These are phyloP conservation scores for Malassezia obtusa DNA, from an alignment of 1,284 basidiomycete genomes.

Conservation along the genomic window DNA sequence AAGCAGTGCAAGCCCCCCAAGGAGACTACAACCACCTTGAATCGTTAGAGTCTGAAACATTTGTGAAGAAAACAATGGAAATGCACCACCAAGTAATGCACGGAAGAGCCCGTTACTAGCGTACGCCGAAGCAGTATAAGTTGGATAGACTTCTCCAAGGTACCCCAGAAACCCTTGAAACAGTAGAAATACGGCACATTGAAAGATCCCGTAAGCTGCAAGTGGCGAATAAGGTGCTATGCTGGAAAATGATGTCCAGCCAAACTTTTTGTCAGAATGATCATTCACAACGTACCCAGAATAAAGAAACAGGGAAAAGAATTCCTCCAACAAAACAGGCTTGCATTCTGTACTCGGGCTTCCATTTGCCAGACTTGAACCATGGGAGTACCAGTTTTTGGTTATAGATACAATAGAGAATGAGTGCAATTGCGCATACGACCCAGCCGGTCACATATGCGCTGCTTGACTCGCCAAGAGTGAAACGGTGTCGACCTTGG, in stretches of 20 bases:
- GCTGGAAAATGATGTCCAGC: conserved; percentile 41
- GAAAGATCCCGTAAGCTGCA: conserved; percentile 32
- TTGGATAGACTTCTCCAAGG: conserved; percentile 1
- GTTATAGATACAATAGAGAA: conserved; percentile 15
- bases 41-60: not conserved
- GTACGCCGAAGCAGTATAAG: not conserved
- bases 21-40: conserved; percentile 3
- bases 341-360: conserved; percentile 50
- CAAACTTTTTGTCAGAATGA: conserved; percentile 20
- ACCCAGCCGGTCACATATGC: conserved; percentile 20
- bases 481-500: conserved; percentile 18
- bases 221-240: conserved; percentile 44
- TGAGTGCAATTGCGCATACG: conserved; percentile 7
- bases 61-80: not conserved
- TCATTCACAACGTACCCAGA: conserved; percentile 41
- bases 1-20: not conserved
- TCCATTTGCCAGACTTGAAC: conserved; percentile 12
- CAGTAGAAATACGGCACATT: conserved; percentile 14
- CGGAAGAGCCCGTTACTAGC: not conserved
- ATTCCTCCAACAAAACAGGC: conserved; percentile 57
- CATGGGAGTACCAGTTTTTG: conserved; percentile 6
- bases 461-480: conserved; percentile 15
- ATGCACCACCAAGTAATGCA: not conserved
- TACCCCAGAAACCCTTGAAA: conserved; percentile 8
- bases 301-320: conserved; percentile 61